Evolutionary conservation across 2,329 filamentous ascomycete species (phyloP).

Genomic region (Setomelanomma holmii): DNA sequence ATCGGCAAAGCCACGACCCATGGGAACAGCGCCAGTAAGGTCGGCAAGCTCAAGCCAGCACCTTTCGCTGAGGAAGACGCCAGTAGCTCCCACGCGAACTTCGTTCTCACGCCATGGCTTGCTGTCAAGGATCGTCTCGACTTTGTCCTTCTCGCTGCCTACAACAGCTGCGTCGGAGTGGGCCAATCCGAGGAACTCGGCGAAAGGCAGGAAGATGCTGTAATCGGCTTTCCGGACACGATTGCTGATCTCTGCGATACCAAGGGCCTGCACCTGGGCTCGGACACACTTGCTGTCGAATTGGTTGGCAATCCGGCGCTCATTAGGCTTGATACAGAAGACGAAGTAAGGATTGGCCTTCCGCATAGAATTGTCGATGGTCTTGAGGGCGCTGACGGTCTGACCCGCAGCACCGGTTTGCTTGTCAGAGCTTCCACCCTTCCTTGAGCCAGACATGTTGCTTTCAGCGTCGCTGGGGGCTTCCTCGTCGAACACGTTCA

Average conservation of each 20-base stretch:
- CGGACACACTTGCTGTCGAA: constrained; percentile 99
- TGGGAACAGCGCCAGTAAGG: constrained; percentile 62
- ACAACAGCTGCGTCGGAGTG: constrained; percentile 86
- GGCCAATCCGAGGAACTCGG: constrained; percentile 88
- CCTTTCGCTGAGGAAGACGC: constrained; percentile 92
- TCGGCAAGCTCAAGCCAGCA: constrained; percentile 93
- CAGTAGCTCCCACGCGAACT: constrained; percentile 87
- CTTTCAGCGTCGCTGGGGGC: constrained; percentile 52
- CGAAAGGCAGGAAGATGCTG: constrained; percentile 93
- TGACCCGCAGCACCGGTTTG: constrained; percentile 92
- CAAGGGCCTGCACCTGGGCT: constrained; percentile 91
- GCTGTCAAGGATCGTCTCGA: constrained; percentile 88
- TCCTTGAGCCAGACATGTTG: constrained; percentile 52
- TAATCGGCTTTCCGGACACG: constrained; percentile 92
- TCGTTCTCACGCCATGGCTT: constrained; percentile 93
- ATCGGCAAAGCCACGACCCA: constrained; percentile 49
- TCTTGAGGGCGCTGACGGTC: constrained; percentile 87
- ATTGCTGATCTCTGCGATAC: constrained; percentile 96
- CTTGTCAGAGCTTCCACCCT: constrained; percentile 44
- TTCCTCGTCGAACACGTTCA: constrained; percentile 55
- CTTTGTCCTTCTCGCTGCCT: constrained; percentile 90
- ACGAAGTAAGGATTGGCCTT: constrained; percentile 95
- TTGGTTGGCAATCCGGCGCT: constrained; percentile 95
- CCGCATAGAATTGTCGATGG: constrained; percentile 85
- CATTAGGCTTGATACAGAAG: constrained; percentile 97